These are phyloP conservation scores for Cystofilobasidium ferigula DNA, from an alignment of 768 basidiomycete species.

Conservation along the genomic window DNA sequence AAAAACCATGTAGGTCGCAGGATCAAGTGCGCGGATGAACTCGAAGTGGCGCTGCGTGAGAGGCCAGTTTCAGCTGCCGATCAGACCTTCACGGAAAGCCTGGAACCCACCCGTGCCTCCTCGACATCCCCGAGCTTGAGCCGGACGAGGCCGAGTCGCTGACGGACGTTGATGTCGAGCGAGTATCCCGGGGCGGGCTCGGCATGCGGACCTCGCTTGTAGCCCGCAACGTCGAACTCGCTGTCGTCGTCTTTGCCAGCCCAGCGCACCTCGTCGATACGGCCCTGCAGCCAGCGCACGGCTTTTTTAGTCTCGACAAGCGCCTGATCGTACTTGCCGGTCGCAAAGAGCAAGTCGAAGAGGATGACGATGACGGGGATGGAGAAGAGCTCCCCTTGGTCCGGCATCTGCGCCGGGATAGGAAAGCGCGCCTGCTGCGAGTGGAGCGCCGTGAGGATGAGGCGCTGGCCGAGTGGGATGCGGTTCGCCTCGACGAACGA, in stretches of 20 bases:
- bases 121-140: slow-evolving; percentile 66
- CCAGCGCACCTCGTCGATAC: slow-evolving; percentile 64
- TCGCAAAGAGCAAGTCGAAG: slow-evolving; percentile 67
- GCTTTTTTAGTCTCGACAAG: slow-evolving; percentile 61
- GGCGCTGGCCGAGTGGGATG: slow-evolving; percentile 50
- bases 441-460: slow-evolving; percentile 64
- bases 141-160: slow-evolving; percentile 70
- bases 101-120: slow-evolving; percentile 60
- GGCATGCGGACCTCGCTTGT: slow-evolving; percentile 26
- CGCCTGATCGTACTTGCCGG: slow-evolving; percentile 57
- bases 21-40: slow-evolving; percentile 57
- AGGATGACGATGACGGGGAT: slow-evolving; percentile 67
- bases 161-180: slow-evolving; percentile 66
- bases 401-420: slow-evolving; percentile 39
- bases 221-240: slow-evolving; percentile 57
- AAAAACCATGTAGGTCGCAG: slow-evolving; percentile 17
- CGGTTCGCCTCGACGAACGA: slow-evolving; percentile 66
- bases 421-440: slow-evolving; percentile 51
- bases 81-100: not conserved
- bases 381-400: slow-evolving; percentile 42
- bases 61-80: not conserved
- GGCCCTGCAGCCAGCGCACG: slow-evolving; percentile 82
- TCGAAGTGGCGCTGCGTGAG: slow-evolving; percentile 58
- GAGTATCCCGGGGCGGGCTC: slow-evolving; percentile 43
- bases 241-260: slow-evolving; percentile 73